Conservation (phyloP, 352 stramenopile genomes). For the Phytophthora pinifolia region DNA sequence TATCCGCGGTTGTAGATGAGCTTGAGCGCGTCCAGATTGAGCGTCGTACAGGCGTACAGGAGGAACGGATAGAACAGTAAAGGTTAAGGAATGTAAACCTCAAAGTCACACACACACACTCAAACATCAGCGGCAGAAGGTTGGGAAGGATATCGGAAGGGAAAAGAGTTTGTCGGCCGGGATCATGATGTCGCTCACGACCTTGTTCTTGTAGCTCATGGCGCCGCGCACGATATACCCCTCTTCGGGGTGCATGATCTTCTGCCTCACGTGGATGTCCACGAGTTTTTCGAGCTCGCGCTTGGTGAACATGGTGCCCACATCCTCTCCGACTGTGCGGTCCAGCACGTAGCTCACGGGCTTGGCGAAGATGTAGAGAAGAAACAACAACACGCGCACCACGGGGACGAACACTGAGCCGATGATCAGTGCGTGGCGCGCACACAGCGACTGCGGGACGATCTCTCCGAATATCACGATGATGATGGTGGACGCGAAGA, state of each 20-base stretch:
- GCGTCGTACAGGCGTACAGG: slow-evolving; percentile 43
- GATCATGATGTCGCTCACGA: slow-evolving; percentile 92
- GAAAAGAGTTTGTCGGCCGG: slow-evolving; percentile 80
- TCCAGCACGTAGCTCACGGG: slow-evolving; percentile 93
- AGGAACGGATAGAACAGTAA: slow-evolving; percentile 28
- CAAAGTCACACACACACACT: too few relatives aligned
- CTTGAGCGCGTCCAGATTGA: slow-evolving; percentile 64
- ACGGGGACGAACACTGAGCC: slow-evolving; percentile 82
- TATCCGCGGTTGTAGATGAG: slow-evolving; percentile 91
- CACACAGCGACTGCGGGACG: slow-evolving; percentile 92
- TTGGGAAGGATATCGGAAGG: slow-evolving; percentile 63
- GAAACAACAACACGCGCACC: slow-evolving; percentile 92
- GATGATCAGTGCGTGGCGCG: slow-evolving; percentile 87
- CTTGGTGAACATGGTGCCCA: slow-evolving; percentile 95
- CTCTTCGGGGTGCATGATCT: slow-evolving; percentile 92
- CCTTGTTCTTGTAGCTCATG: slow-evolving; percentile 76
- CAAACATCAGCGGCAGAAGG: slow-evolving; percentile 6
- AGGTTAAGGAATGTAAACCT: slow-evolving; percentile 32
- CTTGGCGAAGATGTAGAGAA: slow-evolving; percentile 91
- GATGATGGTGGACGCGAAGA: slow-evolving; percentile 93
- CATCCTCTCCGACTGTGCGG: slow-evolving; percentile 89
- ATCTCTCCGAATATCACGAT: slow-evolving; percentile 97
- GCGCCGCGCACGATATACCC: slow-evolving; percentile 95
- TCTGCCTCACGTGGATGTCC: slow-evolving; percentile 95
- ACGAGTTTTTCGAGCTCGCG: slow-evolving; percentile 95